A percentile compares a stretch with the other conserved stretches of the same genome.
These are phyloP conservation scores for Pseudodiploospora longispora DNA, from an alignment of 2,329 filamentous ascomycete genomes.

Conservation along the genomic window DNA sequence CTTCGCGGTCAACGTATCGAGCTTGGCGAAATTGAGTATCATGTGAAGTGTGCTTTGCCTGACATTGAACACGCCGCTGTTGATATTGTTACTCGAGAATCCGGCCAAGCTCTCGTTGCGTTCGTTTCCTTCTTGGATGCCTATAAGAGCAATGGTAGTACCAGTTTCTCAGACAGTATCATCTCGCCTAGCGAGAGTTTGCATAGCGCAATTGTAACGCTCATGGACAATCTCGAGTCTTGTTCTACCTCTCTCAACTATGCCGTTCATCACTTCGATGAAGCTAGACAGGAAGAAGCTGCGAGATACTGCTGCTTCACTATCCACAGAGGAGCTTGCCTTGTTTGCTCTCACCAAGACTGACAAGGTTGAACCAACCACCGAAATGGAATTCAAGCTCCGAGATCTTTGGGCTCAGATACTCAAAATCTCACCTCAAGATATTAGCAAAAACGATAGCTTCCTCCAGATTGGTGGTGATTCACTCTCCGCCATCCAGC, in stretches of 20 bases:
- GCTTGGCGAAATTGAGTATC: constrained; percentile 21
- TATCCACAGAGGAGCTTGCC: constrained; percentile 6
- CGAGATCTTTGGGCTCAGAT: constrained; percentile 22
- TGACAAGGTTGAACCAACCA: constrained; percentile 11
- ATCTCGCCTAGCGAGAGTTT: not conserved
- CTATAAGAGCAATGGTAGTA: not conserved
- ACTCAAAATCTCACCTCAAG: constrained; percentile 18
- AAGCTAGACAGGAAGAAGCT: constrained; percentile 10
- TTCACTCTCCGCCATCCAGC: constrained; percentile 35
- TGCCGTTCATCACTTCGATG: constrained; percentile 11
- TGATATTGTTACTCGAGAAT: constrained; percentile 1
- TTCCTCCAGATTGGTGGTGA: constrained; percentile 27
- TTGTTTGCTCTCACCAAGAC: constrained; percentile 1
- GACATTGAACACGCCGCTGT: constrained; percentile 1
- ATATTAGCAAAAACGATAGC: constrained; percentile 16
- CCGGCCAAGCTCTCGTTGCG: not conserved
- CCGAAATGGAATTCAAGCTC: constrained; percentile 8
- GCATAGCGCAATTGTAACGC: not conserved
- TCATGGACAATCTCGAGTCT: constrained; percentile 4
- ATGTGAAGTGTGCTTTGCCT: constrained; percentile 1
- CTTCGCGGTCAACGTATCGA: constrained; percentile 47
- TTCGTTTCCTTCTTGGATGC: constrained; percentile 5
- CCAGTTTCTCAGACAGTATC: constrained; percentile 1
- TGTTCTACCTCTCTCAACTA: constrained; percentile 9
- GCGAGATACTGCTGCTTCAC: not conserved